These are phyloP conservation scores for Colletotrichum graminicola DNA, from an alignment of 2,329 filamentous ascomycete species.

Conservation along the genomic window DNA sequence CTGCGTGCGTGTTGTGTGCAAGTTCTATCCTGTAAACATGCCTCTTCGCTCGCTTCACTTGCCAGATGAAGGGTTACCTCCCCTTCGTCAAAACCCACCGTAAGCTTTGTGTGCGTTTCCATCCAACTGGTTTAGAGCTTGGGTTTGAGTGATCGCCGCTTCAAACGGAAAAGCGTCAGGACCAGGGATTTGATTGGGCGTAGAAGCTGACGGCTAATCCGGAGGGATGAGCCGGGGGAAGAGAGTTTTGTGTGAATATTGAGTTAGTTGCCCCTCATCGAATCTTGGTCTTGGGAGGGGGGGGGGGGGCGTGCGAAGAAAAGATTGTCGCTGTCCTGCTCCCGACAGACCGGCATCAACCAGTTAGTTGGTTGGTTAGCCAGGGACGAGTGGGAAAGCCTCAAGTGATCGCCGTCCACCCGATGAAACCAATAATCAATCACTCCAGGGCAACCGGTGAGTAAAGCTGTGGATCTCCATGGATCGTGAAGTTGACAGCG, in stretches of 20 bases:
- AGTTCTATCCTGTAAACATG: not conserved
- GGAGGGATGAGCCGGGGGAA: slow-evolving; percentile 45
- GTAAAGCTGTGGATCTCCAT: slow-evolving; percentile 1
- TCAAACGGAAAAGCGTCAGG: slow-evolving; percentile 53
- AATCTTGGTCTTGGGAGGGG: slow-evolving; percentile 29
- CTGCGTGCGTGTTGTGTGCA: too few relatives aligned
- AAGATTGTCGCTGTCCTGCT: slow-evolving; percentile 42
- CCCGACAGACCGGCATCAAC: slow-evolving; percentile 31
- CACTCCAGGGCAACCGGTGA: not conserved
- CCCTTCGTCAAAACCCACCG: not conserved
- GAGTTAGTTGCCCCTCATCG: slow-evolving; percentile 41
- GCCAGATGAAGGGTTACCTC: not conserved
- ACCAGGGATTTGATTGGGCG: slow-evolving; percentile 56
- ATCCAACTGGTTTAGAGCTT: not conserved
- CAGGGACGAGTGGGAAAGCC: slow-evolving; percentile 11
- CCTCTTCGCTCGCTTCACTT: not conserved
- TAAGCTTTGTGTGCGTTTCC: not conserved
- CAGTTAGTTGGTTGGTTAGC: slow-evolving; percentile 3
- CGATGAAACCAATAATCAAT: not conserved
- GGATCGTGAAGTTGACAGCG: not conserved
- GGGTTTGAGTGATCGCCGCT: slow-evolving; percentile 36
- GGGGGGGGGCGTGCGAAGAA: slow-evolving; percentile 25
- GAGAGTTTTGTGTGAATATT: slow-evolving; percentile 1
- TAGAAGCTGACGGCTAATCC: slow-evolving; percentile 50
- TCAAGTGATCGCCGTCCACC: not conserved